A percentile compares a stretch with the other conserved stretches of the same genome.
These are phyloP conservation scores for Leccinum aurantiacum DNA, from an alignment of 768 basidiomycete species.

Conservation along the genomic window DNA sequence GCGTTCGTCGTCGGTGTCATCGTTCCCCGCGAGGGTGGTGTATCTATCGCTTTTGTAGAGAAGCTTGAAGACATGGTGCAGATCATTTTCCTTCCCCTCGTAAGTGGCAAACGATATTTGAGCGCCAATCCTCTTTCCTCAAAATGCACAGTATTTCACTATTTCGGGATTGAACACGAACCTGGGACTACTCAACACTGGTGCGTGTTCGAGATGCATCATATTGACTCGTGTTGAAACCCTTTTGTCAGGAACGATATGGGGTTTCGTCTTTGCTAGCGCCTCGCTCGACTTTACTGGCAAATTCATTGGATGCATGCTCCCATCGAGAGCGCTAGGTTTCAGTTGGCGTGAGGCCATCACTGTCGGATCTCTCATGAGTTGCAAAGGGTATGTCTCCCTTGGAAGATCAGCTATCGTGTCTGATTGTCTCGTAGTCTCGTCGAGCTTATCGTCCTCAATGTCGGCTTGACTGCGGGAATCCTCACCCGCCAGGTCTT, in stretches of 20 bases:
- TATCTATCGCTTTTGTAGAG: constrained; percentile 83
- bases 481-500: constrained; percentile 81
- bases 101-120: constrained; percentile 36
- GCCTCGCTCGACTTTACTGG: constrained; percentile 76
- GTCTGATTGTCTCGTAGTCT: constrained; percentile 45
- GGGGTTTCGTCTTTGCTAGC: constrained; percentile 86
- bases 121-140: not conserved
- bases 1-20: constrained; percentile 82
- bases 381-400: constrained; percentile 81
- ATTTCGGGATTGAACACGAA: constrained; percentile 92
- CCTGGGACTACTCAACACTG: constrained; percentile 78
- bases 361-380: constrained; percentile 92
- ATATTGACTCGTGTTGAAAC: not conserved
- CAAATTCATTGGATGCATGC: constrained; percentile 83
- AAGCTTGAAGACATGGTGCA: constrained; percentile 95
- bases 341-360: constrained; percentile 81
- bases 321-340: constrained; percentile 65
- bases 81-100: constrained; percentile 85
- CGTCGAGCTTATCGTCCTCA: constrained; percentile 94
- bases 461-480: constrained; percentile 80
- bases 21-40: constrained; percentile 84
- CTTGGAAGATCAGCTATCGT: not conserved
- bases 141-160: constrained; percentile 76
- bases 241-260: constrained; percentile 57
- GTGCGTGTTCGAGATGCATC: constrained; percentile 31